Evolutionary conservation across 176 grass and related monocot species (phyloP).

Genomic region (Musa acuminata): DNA sequence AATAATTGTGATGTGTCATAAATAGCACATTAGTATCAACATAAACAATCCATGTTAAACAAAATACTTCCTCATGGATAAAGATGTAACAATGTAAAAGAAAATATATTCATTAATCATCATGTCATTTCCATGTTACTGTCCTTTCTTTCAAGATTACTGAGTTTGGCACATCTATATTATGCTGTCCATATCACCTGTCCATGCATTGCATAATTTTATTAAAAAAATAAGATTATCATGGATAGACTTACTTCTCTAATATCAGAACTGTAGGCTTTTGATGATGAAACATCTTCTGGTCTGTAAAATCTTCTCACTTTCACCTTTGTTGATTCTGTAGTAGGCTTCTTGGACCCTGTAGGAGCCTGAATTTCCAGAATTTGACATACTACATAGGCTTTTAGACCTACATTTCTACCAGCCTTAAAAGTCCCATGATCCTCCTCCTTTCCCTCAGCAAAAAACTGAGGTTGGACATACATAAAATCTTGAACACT

Average conservation of each 20-base stretch:
- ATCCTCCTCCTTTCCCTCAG: slow-evolving; percentile 36
- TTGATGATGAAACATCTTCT: slow-evolving; percentile 72
- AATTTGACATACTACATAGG: slow-evolving; percentile 78
- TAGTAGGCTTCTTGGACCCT: slow-evolving; percentile 41
- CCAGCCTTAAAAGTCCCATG: slow-evolving; percentile 66
- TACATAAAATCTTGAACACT: slow-evolving; percentile 71
- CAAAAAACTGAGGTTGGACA: slow-evolving; percentile 67
- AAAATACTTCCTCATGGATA: no score
- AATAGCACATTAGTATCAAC: no score
- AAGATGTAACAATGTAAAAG: no score
- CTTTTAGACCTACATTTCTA: slow-evolving; percentile 86
- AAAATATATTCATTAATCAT: no score
- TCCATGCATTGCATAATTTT: no score
- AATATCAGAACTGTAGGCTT: slow-evolving; percentile 89
- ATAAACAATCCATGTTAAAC: no score
- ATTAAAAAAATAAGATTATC: neutral
- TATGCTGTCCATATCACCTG: no score
- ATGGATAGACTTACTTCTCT: slow-evolving; percentile 54
- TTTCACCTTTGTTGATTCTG: slow-evolving; percentile 54
- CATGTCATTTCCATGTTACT: no score
- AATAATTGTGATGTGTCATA: no score
- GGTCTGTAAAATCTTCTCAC: slow-evolving; percentile 92
- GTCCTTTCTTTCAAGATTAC: no score
- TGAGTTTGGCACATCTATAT: neutral
- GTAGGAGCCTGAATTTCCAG: slow-evolving; percentile 38